Percentiles rank a stretch among this genome's conserved stretches.
Conservation (phyloP, 768 basidiomycete genomes). For the Phaeotremella skinneri region DNA sequence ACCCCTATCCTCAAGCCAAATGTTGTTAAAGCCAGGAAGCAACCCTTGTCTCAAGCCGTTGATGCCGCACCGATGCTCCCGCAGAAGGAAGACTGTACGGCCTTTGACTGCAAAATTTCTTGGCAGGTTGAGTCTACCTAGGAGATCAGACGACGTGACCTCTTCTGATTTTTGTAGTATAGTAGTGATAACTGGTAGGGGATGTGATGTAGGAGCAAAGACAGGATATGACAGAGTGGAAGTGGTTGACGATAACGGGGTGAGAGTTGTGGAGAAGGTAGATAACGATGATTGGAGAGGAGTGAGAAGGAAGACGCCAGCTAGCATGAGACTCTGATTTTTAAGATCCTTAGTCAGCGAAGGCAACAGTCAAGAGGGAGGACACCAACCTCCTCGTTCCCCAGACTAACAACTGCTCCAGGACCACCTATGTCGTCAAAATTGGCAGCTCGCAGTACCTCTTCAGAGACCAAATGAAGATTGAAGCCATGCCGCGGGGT, state of each 20-base stretch:
- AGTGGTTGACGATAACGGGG: constrained; percentile 14
- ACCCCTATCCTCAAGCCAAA: constrained; percentile 57
- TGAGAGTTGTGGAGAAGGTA: constrained; percentile 59
- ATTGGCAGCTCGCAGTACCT: constrained; percentile 14
- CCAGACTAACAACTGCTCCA: constrained; percentile 27
- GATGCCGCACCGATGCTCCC: constrained; percentile 62
- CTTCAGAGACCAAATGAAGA: constrained; percentile 9
- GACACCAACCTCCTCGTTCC: constrained; percentile 30
- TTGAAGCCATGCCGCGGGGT: constrained; percentile 21
- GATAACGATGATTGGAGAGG: constrained; percentile 65
- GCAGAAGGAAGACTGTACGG: constrained; percentile 59
- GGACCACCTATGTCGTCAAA: neutral
- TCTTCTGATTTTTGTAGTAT: neutral
- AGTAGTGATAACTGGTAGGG: constrained; percentile 61
- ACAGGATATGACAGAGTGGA: constrained; percentile 54
- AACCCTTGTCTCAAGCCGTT: constrained; percentile 65
- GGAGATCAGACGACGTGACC: constrained; percentile 1
- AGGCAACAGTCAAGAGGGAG: neutral
- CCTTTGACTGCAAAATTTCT: constrained; percentile 11
- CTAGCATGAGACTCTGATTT: constrained; percentile 62
- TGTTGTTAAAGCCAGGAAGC: constrained; percentile 64
- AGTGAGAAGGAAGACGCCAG: constrained; percentile 64
- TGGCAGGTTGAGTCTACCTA: constrained; percentile 27
- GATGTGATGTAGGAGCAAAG: constrained; percentile 76
- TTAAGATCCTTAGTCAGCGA: constrained; percentile 13